Evolutionary conservation across 331 rosid species (phyloP), one percentile per base, ranked within the genome.

Genomic region (Cydonia oblonga): DNA sequence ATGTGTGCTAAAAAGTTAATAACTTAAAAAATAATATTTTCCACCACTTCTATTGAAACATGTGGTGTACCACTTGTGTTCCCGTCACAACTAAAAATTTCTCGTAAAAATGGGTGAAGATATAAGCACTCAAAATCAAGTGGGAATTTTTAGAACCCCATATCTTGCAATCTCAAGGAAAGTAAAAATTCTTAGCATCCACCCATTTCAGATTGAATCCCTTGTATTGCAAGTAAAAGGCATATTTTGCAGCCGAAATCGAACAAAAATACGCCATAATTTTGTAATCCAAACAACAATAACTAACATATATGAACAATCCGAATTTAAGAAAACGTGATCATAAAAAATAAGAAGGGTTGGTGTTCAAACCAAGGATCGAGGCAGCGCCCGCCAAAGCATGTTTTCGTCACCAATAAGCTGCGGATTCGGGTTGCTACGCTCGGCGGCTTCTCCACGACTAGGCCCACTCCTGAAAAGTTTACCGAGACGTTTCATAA

Each of bases 401-500:
- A 84, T 66, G 80, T 80, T 88, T 84, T 95, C 99, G 70, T 89
- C 99, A 0, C 89, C 75, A 28, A 88, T 76, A 26, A 80, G 88
- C 75, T 86, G 96, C 2, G 87, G 85, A 65, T 69, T 87, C 73
- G 70, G 81, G 71, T 85, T 67, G 2, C 81, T 53, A 14, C 63
- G 58, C 2, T 58, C 69, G 18, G 84, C 69, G 53, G 64, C 54
- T 19, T 87, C 83, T 73, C 88, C 84, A 26, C 90, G 80, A 63
- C 64, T 72, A 52, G 85, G 71, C 71, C 97, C 91, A 7, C 88
- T 79, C 80, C 83, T 84, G 88, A 95, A 87, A 76, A 95, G 82
- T 84, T 82, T 91, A 80, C 89, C 76, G 64, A 91, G 71, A 97
- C 99, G 90, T 91, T 88, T 91, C 97, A 91, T 86, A 80, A 92